These are phyloP conservation scores for Cryptococcus sp. DNA, from an alignment of 1,284 basidiomycete species.

Conservation along the genomic window DNA sequence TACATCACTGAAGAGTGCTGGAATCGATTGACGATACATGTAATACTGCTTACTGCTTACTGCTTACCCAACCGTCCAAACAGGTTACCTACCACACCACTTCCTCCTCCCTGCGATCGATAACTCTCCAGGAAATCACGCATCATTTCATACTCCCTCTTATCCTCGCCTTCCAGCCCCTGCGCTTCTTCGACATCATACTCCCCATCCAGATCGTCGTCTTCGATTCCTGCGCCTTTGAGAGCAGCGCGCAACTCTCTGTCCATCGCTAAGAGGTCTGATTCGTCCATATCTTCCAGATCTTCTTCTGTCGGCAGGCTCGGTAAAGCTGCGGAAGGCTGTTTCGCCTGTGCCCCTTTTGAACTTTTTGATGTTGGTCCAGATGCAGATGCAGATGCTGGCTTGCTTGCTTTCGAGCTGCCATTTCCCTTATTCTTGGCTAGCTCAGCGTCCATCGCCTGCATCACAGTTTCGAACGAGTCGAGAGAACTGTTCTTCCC, in stretches of 20 bases:
- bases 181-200: slow-evolving; percentile 51
- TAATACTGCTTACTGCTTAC: neutral
- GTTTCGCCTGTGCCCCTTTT: neutral
- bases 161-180: slow-evolving; percentile 48
- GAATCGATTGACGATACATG: too few species aligned
- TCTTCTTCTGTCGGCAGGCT: slow-evolving; percentile 47
- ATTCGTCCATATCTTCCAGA: slow-evolving; percentile 58
- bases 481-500: slow-evolving; percentile 66
- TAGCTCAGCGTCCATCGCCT: slow-evolving; percentile 85
- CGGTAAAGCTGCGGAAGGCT: slow-evolving; percentile 23
- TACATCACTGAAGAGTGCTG: too few species aligned
- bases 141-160: slow-evolving; percentile 82
- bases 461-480: slow-evolving; percentile 92
- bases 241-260: slow-evolving; percentile 72
- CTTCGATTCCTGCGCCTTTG: slow-evolving; percentile 55
- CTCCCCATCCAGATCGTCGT: slow-evolving; percentile 54
- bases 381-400: neutral
- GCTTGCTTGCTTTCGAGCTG: neutral
- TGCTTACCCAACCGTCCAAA: slow-evolving; percentile 21
- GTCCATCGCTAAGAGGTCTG: slow-evolving; percentile 79
- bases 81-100: slow-evolving; percentile 85
- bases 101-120: slow-evolving; percentile 78
- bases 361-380: slow-evolving; percentile 1
- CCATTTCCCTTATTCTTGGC: slow-evolving; percentile 33
- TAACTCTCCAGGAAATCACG: slow-evolving; percentile 94